Base-by-base conservation (phyloP, 768 basidiomycete species). In the Psilocybe cubensis region DNA sequence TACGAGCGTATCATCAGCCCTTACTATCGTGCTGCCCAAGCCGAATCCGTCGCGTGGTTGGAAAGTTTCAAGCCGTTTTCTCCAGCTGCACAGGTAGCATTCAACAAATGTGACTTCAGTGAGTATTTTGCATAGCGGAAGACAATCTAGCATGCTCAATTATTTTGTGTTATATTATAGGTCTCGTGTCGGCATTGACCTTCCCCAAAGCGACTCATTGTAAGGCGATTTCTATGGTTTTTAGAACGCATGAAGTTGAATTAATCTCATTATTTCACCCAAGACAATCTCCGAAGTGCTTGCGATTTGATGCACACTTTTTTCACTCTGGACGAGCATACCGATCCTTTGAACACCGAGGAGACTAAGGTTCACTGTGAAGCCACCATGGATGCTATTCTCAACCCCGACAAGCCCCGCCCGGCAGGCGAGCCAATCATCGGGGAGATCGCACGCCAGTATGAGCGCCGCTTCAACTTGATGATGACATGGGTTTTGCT, bases 241-340 rank as follows among this genome's bases (percentile, higher is more conserved):
- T 17, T 2, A 38, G 18, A 21, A 10, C 7, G 5, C n/a, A 45
- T 10, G 17, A 23, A 7, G 7, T 25, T 9, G n/a, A 11, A 10
- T 7, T 25, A n/a, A 20, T 24, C 27, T 3, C 1, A 1, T 38
- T n/a, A 10, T 6, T n/a, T n/a, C 18, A 25, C 8, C 21, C 4
- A 25, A 59, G 58, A 59, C 14, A 20, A 48, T 10, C 46, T 59
- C 5, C 52, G 58, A 24, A 48, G 52, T 20, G 50, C 33, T n/a
- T 59, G 58, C 46, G 58, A 59, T 42, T 53, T 59, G 18, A 59
- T 59, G 58, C 52, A 59, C 29, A 48, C 46, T 0, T 59, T 46
- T 47, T 59, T 53, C 46, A 53, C 47, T 3, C 44, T 54, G 2
- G 58, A 59, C 23, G 58, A 59, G 58, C 44, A 54, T 28, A 59